Base-by-base conservation (phyloP, 2,329 filamentous ascomycete genomes). In the Nemania sp. region DNA sequence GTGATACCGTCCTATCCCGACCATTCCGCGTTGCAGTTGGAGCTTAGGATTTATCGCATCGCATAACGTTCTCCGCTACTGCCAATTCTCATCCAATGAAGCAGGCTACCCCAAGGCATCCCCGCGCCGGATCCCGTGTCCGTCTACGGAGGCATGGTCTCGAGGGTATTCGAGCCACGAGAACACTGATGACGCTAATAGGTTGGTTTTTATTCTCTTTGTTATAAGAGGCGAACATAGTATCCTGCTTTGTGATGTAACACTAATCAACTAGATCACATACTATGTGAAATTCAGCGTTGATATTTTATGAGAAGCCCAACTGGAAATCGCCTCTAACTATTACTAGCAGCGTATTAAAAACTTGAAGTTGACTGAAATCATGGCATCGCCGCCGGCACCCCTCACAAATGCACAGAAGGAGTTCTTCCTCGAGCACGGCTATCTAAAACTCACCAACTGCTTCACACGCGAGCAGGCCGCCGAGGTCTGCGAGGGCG, bases 341-440 rank as follows among this genome's bases (percentile, higher is more conserved):
- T 15, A 27, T n/a, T 27, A 22, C 26, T 15, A 4, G 3, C 1
- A 57, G 5, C 29, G 47, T n/a, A 29, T 1, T 3, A 24, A 54
- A 59, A 6, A 15, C 32, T 20, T 15, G 7, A 32, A 29, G 26
- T 51, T 2, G 52, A 26, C 41, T 51, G 10, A 24, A 43, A 65
- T 24, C 45, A 78, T 78, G 77, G 70, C 72, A 27, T 72, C 76
- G 2, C 70, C 73, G 38, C 70, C 76, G 2, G 71, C 73, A 11
- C 73, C 76, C 22, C 73, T 79, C 24, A 78, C 76, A 1, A 70
- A 75, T 24, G 75, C 73, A 20, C 63, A 79, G 64, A 79, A 77
- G 67, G 72, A 73, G 57, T 84, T 87, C 70, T 89, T 89, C 74
- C 77, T 89, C 41, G 74, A 82, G 49, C 79, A 89, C 74, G 87